Base-by-base conservation (phyloP, 2,329 filamentous ascomycete genomes). In the Trichophyton simii region DNA sequence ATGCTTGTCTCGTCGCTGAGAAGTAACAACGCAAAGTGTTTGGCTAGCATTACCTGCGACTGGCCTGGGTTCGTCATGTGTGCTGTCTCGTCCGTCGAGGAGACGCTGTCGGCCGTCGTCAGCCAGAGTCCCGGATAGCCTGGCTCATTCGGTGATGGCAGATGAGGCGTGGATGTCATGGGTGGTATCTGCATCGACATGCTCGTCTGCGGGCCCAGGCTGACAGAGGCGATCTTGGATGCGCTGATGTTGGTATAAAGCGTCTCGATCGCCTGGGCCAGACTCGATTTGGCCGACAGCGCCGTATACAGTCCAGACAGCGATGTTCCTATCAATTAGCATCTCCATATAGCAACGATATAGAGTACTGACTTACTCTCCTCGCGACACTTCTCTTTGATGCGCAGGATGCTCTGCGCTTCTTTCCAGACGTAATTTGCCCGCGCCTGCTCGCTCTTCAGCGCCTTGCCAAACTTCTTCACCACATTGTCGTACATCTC, bases 361-460 rank as follows among this genome's bases (percentile, higher is more conserved):
- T 20, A 34, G 4, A 6, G 20, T 38, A 18, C 9, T 1, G 8
- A 61, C 67, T 50, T 68, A 76, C 74, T 71, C 73, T 70, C 72
- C 61, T 92, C 89, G 62, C 87, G 84, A 1, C 86, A 89, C 69
- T 89, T 89, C 65, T 95, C 87, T 71, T 94, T 95, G 67, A 94
- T 79, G 38, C 83, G 79, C 34, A 94, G 78, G 57, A 97, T 92
- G 62, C 83, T 83, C 72, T 94, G 91, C 2, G 89, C 89, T 71
- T 99, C 90, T 68, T 87, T 88, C 85, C 89, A 94, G 3, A 99
- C 88, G 72, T 96, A 97, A 67, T 91, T 87, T 61, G 86, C 88
- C 63, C 88, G 87, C 66, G 91, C 87, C 75, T 99, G 92, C 71
- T 91, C 91, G 74, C 92, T 94, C 71, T 94, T 95, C 70, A 96